A percentile compares a stretch with the other conserved stretches of the same genome.
These are phyloP conservation scores for Trichoderma endophyticum DNA, from an alignment of 2,329 filamentous ascomycete species.

Conservation along the genomic window DNA sequence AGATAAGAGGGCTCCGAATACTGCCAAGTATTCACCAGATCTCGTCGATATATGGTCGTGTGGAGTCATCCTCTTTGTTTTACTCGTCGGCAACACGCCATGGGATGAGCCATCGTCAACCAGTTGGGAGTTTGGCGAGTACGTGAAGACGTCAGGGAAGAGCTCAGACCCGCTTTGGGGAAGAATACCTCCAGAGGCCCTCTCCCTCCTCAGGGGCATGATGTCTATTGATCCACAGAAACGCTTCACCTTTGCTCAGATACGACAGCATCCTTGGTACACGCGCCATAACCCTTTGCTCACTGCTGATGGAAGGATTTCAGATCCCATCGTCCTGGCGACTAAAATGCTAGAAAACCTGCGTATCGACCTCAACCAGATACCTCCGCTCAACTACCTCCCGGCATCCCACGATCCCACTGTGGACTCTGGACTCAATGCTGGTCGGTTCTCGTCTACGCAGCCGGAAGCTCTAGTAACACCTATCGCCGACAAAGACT, in stretches of 20 bases:
- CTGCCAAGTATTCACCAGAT: slow-evolving; percentile 68
- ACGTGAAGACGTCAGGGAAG: slow-evolving; percentile 72
- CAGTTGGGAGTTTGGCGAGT: slow-evolving; percentile 91
- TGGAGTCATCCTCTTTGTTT: slow-evolving; percentile 93
- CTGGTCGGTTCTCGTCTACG: slow-evolving; percentile 65
- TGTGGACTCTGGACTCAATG: slow-evolving; percentile 53
- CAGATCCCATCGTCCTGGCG: slow-evolving; percentile 80
- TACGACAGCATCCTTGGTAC: slow-evolving; percentile 93
- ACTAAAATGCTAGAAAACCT: slow-evolving; percentile 92
- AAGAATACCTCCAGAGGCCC: slow-evolving; percentile 66
- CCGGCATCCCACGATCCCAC: slow-evolving; percentile 61
- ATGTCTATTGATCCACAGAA: slow-evolving; percentile 72
- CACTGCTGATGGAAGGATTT: slow-evolving; percentile 67
- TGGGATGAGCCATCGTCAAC: slow-evolving; percentile 88
- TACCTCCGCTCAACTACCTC: slow-evolving; percentile 44
- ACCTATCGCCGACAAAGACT: slow-evolving; percentile 65
- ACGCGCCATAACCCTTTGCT: slow-evolving; percentile 78
- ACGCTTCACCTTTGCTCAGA: slow-evolving; percentile 81
- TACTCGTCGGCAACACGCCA: slow-evolving; percentile 92
- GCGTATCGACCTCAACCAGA: slow-evolving; percentile 78
- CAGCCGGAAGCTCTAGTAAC: slow-evolving; percentile 75
- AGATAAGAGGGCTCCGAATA: slow-evolving; percentile 47
- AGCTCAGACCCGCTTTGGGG: slow-evolving; percentile 85
- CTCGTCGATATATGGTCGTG: slow-evolving; percentile 95
- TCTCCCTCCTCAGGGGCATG: slow-evolving; percentile 89